Evolutionary conservation across 202 grass and related monocot species (phyloP).

Genomic region (Panicum hallii): DNA sequence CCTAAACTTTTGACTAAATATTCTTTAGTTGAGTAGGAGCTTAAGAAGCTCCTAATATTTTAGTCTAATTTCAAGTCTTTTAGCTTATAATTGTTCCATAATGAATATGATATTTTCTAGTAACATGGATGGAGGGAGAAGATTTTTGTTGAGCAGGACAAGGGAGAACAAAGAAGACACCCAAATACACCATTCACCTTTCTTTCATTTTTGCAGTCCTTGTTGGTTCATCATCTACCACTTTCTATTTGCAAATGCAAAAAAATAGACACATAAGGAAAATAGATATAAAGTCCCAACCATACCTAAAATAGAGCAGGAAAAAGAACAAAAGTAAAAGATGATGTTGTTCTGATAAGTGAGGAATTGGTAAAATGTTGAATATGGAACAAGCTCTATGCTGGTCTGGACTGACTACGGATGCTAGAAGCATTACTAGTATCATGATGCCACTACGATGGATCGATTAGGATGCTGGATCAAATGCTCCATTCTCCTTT

Average conservation of each 20-base stretch:
- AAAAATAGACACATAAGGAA: constrained; percentile 17
- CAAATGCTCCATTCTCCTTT: constrained; percentile 47
- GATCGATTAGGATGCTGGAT: constrained; percentile 46
- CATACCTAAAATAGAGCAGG: constrained; percentile 47
- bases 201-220: background rate
- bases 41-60: too few relatives aligned
- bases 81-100: too few relatives aligned
- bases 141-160: constrained; percentile 39
- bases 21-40: too few relatives aligned
- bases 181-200: constrained; percentile 9
- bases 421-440: constrained; percentile 35
- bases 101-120: too few relatives aligned
- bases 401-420: constrained; percentile 40
- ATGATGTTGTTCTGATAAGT: constrained; percentile 18
- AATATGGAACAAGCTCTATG: constrained; percentile 48
- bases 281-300: constrained; percentile 40
- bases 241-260: constrained; percentile 54
- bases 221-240: constrained; percentile 47
- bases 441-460: constrained; percentile 1
- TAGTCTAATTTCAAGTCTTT: too few relatives aligned
- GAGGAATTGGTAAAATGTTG: constrained; percentile 22
- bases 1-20: too few relatives aligned
- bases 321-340: constrained; percentile 19
- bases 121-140: background rate
- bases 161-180: constrained; percentile 42